Conservation (phyloP, 1,139 yeast genomes). For the Suhomyces terraborum region DNA sequence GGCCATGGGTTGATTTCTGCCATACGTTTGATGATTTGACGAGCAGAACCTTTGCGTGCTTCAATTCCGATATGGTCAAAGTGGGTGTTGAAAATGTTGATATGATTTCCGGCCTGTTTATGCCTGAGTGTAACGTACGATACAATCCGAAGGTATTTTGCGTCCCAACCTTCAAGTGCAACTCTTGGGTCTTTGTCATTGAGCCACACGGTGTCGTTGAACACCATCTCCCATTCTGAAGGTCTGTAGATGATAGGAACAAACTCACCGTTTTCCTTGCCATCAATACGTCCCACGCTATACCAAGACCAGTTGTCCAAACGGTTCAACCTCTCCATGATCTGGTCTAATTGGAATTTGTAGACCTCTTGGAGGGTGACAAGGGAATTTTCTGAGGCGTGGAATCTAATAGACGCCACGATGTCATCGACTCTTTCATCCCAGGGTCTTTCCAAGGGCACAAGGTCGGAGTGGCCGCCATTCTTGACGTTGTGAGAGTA, state of each 20-base stretch:
- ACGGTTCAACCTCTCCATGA: conserved; percentile 33
- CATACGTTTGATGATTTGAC: conserved; percentile 45
- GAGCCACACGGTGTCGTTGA: conserved; percentile 38
- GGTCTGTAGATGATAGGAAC: conserved; percentile 36
- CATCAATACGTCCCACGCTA: conserved; percentile 41
- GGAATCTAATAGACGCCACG: conserved; percentile 32
- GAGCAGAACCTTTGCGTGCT: conserved; percentile 50
- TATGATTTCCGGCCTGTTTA: conserved; percentile 25
- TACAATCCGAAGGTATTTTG: conserved; percentile 48
- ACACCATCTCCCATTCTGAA: conserved; percentile 36
- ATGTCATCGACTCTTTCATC: conserved; percentile 27
- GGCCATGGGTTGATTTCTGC: conserved; percentile 42
- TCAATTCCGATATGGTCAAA: conserved; percentile 53
- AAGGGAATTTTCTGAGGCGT: conserved; percentile 28
- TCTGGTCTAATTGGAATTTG: conserved; percentile 36
- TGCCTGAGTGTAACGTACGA: conserved; percentile 46
- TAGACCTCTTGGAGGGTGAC: conserved; percentile 42
- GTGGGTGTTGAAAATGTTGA: conserved; percentile 57
- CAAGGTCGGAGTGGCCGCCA: conserved; percentile 32
- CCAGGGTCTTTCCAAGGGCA: conserved; percentile 38
- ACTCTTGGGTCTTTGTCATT: conserved; percentile 31
- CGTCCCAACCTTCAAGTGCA: conserved; percentile 56
- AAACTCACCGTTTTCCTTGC: conserved; percentile 34
- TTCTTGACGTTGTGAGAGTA: conserved; percentile 44
- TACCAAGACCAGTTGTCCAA: conserved; percentile 34